Percentiles rank a stretch among this genome's conserved stretches.
Evolutionary conservation across 805 yeast species (phyloP).

Genomic region (Babjeviella inositovora): DNA sequence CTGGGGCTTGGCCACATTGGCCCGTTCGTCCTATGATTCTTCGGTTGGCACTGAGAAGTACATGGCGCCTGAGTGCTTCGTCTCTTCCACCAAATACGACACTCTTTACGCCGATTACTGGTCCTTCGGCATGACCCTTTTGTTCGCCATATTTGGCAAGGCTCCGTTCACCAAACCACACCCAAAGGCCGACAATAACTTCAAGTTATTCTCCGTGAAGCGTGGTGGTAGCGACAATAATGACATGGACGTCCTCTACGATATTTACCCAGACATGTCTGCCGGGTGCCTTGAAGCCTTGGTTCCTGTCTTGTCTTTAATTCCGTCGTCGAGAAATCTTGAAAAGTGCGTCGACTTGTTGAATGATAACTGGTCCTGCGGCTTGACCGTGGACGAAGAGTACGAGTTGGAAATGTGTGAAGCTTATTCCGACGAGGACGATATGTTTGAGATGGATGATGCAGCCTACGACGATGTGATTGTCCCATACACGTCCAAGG

Average conservation of each 20-base stretch:
- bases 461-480: neutral
- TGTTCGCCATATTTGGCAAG: slow-evolving; percentile 32
- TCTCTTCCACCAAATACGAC: slow-evolving; percentile 17
- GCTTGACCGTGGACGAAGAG: slow-evolving; percentile 1
- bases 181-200: slow-evolving; percentile 19
- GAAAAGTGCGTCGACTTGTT: neutral
- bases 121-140: slow-evolving; percentile 35
- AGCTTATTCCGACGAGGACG: neutral
- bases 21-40: slow-evolving; percentile 9
- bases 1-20: slow-evolving; percentile 51
- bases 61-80: slow-evolving; percentile 37
- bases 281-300: slow-evolving; percentile 20
- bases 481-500: neutral
- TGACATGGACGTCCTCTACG: slow-evolving; percentile 23
- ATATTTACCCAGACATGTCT: slow-evolving; percentile 30
- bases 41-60: slow-evolving; percentile 43
- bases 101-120: slow-evolving; percentile 32
- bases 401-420: slow-evolving; percentile 1
- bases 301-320: no score
- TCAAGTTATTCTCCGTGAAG: slow-evolving; percentile 20
- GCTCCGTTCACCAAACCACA: slow-evolving; percentile 27
- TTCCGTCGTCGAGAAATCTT: no score
- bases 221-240: no score
- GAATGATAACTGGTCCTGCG: neutral
- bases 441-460: slow-evolving; percentile 1